Conservation (phyloP, 352 stramenopile species). For the Globisporangium emineosum region DNA sequence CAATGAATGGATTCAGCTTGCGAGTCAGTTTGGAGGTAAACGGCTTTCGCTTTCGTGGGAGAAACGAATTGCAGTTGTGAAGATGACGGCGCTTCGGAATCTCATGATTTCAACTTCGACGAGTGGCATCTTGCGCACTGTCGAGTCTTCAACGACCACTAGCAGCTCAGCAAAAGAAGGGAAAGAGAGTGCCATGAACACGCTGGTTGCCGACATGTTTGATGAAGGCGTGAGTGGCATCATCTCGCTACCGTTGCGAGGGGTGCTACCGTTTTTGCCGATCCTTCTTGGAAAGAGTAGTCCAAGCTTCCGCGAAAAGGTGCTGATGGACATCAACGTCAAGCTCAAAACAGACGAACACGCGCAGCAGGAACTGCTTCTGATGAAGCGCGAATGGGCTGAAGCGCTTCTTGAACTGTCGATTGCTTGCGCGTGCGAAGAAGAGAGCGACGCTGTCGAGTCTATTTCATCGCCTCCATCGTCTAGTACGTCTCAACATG, state of each 20-base stretch:
- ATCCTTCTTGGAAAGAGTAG: constrained; percentile 56
- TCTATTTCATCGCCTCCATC: not conserved
- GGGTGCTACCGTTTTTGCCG: constrained; percentile 71
- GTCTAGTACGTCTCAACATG: not conserved
- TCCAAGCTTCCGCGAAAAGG: constrained; percentile 57
- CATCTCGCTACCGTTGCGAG: constrained; percentile 56
- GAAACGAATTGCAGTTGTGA: constrained; percentile 63
- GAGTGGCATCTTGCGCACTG: not conserved
- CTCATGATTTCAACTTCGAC: constrained; percentile 26
- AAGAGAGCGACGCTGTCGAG: not conserved
- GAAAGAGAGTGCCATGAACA: constrained; percentile 5
- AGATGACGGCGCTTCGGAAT: constrained; percentile 61
- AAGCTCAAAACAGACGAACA: constrained; percentile 78
- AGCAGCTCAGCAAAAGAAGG: not conserved
- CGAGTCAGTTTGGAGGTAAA: constrained; percentile 57
- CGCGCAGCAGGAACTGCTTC: constrained; percentile 67
- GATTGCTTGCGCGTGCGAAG: constrained; percentile 50
- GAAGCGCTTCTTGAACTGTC: constrained; percentile 72
- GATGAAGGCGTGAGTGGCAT: constrained; percentile 59
- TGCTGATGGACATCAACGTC: constrained; percentile 88
- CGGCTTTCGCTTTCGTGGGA: constrained; percentile 72
- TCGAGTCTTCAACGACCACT: not conserved
- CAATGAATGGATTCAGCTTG: constrained; percentile 67
- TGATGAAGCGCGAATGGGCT: constrained; percentile 73
- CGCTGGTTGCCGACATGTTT: constrained; percentile 47